These are phyloP conservation scores for Penicillium sp. DNA, from an alignment of 2,329 filamentous ascomycete genomes.

Conservation along the genomic window DNA sequence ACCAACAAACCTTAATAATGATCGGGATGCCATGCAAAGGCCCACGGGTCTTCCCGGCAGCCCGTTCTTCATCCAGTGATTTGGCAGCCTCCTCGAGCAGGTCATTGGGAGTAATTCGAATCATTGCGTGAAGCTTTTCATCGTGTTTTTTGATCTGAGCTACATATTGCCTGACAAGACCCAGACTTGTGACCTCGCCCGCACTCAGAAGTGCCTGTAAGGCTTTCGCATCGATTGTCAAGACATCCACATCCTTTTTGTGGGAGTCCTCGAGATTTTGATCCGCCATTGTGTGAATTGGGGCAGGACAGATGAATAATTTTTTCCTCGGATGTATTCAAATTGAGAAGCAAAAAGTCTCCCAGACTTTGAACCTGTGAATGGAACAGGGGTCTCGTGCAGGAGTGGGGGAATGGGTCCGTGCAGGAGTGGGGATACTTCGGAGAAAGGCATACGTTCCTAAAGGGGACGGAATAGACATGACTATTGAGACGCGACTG, in stretches of 20 bases:
- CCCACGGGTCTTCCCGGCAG: constrained; percentile 24
- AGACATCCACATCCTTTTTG: not conserved
- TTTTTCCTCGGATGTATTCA: not conserved
- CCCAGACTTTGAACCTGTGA: too few species aligned
- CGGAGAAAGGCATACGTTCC: not conserved
- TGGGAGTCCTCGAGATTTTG: not conserved
- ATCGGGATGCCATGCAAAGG: constrained; percentile 37
- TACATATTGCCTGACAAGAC: constrained; percentile 4
- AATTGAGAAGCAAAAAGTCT: not conserved
- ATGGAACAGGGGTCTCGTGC: not conserved
- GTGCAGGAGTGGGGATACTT: not conserved
- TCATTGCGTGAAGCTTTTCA: constrained; percentile 8
- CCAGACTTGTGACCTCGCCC: constrained; percentile 1
- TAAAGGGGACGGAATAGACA: too few species aligned
- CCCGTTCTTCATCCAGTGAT: constrained; percentile 26
- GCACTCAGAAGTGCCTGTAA: not conserved
- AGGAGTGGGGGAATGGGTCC: not conserved
- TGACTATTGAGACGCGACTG: too few species aligned
- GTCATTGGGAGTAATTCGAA: constrained; percentile 5
- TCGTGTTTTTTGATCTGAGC: constrained; percentile 5
- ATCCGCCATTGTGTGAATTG: not conserved
- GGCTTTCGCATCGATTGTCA: constrained; percentile 4
- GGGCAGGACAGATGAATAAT: not conserved
- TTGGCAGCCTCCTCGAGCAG: constrained; percentile 13
- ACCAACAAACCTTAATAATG: constrained; percentile 28